Base-by-base conservation (phyloP, 257 asterid species). In the Avicennia marina region DNA sequence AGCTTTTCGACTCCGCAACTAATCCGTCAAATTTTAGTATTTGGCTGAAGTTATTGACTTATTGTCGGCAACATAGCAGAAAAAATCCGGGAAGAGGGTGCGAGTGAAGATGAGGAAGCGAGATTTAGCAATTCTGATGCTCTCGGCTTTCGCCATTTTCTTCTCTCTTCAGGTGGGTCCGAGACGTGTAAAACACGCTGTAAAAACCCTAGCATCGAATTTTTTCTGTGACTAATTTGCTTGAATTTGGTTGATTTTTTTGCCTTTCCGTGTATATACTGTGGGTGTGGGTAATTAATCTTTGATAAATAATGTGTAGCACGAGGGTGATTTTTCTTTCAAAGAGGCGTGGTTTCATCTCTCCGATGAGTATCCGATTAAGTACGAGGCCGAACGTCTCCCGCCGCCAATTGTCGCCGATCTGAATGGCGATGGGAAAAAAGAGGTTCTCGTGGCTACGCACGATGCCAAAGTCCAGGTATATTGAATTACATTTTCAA, bases 391-490 rank as follows among this genome's bases (percentile, higher is more conserved):
- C 3, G 97, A 93, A 39, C 97, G 96, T 32, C 94, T 89, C 53
- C 97, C 99, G 8, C 96, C 95, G 57, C 98, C 97, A 0, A 64
- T 93, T 38, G 94, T 93, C 11, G 78, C 96, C 42, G 99, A 93
- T 86, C 90, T 93, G 62, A 93, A 93, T 64, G 99, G 99, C 26
- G 99, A 93, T 56, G 97, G 99, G 22, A 84, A 78, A 55, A 77
- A 71, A 18, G 98, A 93, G 83, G 86, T 93, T 66, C 90, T 93
- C 19, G 89, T 89, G 39, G 94, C 99, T 17, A 93, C 99, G 34
- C 96, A 89, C 72, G 99, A 93, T 72, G 96, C 97, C 29, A 93
- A 86, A 84, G 84, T 89, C 67, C 97, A 82, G 90, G 99, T 84
- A 62, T 7, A 1, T 2, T 36, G 10, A 36, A 2, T 11, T 4